Conservation (phyloP, 148 eudicot genomes). For the Fagopyrum homotropicum region DNA sequence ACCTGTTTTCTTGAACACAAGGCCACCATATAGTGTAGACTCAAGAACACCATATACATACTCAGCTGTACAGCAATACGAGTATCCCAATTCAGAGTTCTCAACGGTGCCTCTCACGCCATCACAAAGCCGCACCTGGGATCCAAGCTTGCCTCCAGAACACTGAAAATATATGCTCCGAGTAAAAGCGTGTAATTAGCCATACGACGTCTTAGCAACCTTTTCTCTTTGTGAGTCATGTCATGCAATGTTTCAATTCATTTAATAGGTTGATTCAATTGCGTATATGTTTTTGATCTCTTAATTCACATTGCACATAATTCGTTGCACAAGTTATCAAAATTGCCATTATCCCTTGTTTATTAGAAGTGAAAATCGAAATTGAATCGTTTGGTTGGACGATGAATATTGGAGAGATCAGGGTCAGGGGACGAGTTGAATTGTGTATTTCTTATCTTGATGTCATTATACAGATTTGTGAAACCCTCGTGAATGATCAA, state of each 20-base stretch:
- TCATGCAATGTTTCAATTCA: conserved; percentile 17
- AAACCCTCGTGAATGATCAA: neutral
- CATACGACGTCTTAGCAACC: neutral
- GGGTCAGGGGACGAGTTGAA: neutral
- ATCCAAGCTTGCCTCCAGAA: conserved; percentile 35
- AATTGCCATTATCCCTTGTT: neutral
- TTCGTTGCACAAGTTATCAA: conserved; percentile 6
- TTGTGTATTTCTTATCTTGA: neutral
- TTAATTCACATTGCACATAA: conserved; percentile 9
- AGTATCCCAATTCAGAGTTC: conserved; percentile 62
- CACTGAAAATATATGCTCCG: conserved; percentile 22
- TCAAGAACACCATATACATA: conserved; percentile 27
- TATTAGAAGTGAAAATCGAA: neutral
- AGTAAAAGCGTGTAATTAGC: conserved; percentile 29
- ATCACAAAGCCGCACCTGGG: conserved; percentile 40
- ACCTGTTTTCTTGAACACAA: conserved; percentile 30
- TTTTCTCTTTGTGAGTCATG: neutral
- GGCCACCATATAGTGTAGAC: conserved; percentile 24
- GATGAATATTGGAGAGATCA: neutral
- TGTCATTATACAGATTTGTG: neutral
- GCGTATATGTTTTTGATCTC: conserved; percentile 6
- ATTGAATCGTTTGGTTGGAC: neutral
- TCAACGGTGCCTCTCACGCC: conserved; percentile 92
- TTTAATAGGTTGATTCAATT: conserved; percentile 30
- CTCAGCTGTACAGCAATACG: conserved; percentile 36